Percentiles rank a stretch among this genome's conserved stretches.
Conservation (phyloP, 2,329 filamentous ascomycete species). For the Pyrenophora teres region DNA sequence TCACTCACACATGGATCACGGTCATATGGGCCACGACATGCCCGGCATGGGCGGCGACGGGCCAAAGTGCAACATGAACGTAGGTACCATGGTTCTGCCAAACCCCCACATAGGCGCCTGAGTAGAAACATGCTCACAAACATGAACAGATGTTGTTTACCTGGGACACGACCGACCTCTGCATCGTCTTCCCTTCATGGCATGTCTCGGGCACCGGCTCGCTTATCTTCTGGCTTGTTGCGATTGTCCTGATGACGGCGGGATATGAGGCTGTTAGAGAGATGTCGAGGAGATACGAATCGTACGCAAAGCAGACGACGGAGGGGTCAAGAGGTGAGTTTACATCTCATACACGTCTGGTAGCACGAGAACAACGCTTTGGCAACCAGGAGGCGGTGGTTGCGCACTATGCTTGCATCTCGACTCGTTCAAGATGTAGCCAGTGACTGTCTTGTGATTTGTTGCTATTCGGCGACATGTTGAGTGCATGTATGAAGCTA, state of each 20-base stretch:
- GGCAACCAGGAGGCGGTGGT: neutral
- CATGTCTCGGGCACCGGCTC: conserved; percentile 75
- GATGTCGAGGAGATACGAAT: conserved; percentile 76
- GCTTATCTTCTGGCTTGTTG: conserved; percentile 80
- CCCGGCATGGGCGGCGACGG: conserved; percentile 49
- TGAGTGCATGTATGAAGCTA: too few species aligned
- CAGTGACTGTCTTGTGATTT: too few species aligned
- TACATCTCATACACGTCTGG: conserved; percentile 4
- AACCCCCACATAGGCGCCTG: neutral
- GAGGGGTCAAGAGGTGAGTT: conserved; percentile 44
- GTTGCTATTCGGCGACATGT: neutral
- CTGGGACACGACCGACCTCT: conserved; percentile 91
- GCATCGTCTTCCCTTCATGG: conserved; percentile 94
- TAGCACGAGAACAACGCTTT: neutral
- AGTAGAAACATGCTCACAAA: conserved; percentile 5
- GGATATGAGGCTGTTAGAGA: conserved; percentile 91
- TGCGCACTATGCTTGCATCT: too few species aligned
- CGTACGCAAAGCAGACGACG: conserved; percentile 29
- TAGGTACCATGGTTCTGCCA: conserved; percentile 52
- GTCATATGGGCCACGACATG: conserved; percentile 64
- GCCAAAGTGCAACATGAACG: conserved; percentile 86
- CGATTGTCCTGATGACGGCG: conserved; percentile 80
- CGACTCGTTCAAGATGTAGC: too few species aligned
- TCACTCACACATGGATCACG: conserved; percentile 49
- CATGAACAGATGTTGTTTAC: conserved; percentile 88